Evolutionary conservation across 495 filamentous ascomycete species (phyloP).

Genomic region (Evansstolkia leycettana): DNA sequence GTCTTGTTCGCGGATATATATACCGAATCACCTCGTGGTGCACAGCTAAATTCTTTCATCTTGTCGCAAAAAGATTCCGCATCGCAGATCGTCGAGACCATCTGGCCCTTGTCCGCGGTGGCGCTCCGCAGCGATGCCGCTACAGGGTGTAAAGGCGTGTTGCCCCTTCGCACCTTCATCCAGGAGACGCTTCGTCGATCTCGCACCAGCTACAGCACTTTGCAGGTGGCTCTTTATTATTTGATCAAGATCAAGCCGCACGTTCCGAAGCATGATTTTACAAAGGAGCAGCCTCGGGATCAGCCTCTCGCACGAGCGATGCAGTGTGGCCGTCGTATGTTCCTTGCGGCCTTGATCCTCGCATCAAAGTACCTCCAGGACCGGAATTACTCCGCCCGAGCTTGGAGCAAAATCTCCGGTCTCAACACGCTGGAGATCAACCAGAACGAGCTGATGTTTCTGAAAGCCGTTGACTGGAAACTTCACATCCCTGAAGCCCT

Average conservation of each 20-base stretch:
- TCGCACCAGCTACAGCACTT: conserved; percentile 89
- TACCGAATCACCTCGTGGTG: neutral
- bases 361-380: conserved; percentile 97
- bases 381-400: conserved; percentile 90
- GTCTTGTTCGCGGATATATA: conserved; percentile 25
- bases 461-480: conserved; percentile 82
- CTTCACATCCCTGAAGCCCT: conserved; percentile 80
- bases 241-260: conserved; percentile 86
- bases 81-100: conserved; percentile 91
- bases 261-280: conserved; percentile 72
- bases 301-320: conserved; percentile 63
- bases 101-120: conserved; percentile 67
- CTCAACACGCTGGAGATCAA: conserved; percentile 87
- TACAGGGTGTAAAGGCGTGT: conserved; percentile 49
- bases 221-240: conserved; percentile 96
- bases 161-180: conserved; percentile 89
- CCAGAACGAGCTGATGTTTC: conserved; percentile 88
- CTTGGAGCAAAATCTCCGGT: conserved; percentile 97
- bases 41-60: conserved; percentile 10
- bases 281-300: conserved; percentile 75
- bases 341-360: conserved; percentile 82
- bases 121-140: conserved; percentile 33
- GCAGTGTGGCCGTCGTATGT: conserved; percentile 96
- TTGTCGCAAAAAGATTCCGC: conserved; percentile 66
- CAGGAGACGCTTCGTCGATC: conserved; percentile 93